phyloP scores from a whole-genome alignment of 2,329 filamentous ascomycete species.

The Aspergillus piperis region DNA sequence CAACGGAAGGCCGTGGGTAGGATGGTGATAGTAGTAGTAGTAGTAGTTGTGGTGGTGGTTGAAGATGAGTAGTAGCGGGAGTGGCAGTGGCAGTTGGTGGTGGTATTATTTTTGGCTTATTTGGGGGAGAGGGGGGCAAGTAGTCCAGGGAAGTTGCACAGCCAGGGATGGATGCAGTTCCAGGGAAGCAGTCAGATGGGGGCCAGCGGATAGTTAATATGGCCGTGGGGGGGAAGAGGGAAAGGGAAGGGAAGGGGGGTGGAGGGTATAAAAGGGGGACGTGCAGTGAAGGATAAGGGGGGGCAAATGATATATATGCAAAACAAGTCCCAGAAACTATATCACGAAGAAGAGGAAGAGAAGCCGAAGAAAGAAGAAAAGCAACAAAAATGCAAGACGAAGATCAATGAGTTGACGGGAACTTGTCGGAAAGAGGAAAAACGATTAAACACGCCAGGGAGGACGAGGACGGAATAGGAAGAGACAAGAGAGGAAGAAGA shows the following conservation, averaged over 20 bases:
- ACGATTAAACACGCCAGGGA: background rate
- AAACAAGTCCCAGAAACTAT: background rate
- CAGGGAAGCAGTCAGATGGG: constrained; percentile 9
- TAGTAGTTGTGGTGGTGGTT: background rate
- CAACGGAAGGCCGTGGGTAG: background rate
- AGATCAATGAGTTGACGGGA: background rate
- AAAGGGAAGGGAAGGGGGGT: background rate
- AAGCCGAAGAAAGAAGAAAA: background rate
- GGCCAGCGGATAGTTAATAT: constrained; percentile 5
- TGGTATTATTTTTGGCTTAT: background rate
- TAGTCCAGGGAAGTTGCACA: constrained; percentile 15
- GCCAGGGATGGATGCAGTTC: constrained; percentile 17
- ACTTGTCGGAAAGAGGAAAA: background rate
- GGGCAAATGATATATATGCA: constrained; percentile 8
- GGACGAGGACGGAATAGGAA: background rate
- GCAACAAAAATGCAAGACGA: background rate
- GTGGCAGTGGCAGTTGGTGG: constrained; percentile 3
- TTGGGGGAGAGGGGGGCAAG: background rate
- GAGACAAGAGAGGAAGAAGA: constrained; percentile 8
- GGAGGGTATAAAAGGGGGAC: background rate
- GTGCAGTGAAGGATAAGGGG: constrained; percentile 7
- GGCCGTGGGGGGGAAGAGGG: background rate
- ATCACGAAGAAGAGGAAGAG: background rate
- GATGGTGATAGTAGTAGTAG: background rate
- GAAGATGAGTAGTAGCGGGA: background rate